Evolutionary conservation across 805 yeast species (phyloP).

Genomic region (Pichia occidentalis): DNA sequence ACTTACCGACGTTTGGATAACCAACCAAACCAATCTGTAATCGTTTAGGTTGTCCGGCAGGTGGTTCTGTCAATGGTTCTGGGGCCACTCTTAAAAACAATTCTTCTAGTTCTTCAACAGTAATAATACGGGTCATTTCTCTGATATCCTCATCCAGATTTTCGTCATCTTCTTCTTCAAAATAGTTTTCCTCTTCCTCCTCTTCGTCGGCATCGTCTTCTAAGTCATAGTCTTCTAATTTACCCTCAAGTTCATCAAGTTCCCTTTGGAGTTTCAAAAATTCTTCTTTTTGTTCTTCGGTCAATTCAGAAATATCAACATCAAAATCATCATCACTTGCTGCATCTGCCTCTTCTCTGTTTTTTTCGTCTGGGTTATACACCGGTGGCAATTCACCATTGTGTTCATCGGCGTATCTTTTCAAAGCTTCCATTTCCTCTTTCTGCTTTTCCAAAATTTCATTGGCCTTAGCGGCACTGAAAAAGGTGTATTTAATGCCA

Average conservation of each 20-base stretch:
- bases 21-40: constrained; percentile 95
- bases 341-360: constrained; percentile 6
- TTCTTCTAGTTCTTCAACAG: constrained; percentile 79
- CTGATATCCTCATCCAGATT: constrained; percentile 27
- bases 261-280: constrained; percentile 15
- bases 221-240: constrained; percentile 11
- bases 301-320: constrained; percentile 17
- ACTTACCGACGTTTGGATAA: constrained; percentile 78
- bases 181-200: constrained; percentile 14
- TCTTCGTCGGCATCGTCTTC: constrained; percentile 22
- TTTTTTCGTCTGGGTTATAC: constrained; percentile 4
- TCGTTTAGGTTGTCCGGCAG: constrained; percentile 51
- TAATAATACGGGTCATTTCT: constrained; percentile 60
- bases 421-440: constrained; percentile 30
- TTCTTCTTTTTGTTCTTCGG: constrained; percentile 19
- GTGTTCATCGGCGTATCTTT: constrained; percentile 12
- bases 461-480: constrained; percentile 85
- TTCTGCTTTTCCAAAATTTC: constrained; percentile 61
- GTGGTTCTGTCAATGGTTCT: constrained; percentile 43
- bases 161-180: constrained; percentile 20
- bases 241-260: constrained; percentile 16
- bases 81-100: constrained; percentile 77
- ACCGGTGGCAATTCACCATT: constrained; percentile 12
- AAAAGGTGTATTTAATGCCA: constrained; percentile 79
- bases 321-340: constrained; percentile 16